Base-by-base conservation (phyloP, 2,329 filamentous ascomycete species). In the Colletotrichum euphorbiae region DNA sequence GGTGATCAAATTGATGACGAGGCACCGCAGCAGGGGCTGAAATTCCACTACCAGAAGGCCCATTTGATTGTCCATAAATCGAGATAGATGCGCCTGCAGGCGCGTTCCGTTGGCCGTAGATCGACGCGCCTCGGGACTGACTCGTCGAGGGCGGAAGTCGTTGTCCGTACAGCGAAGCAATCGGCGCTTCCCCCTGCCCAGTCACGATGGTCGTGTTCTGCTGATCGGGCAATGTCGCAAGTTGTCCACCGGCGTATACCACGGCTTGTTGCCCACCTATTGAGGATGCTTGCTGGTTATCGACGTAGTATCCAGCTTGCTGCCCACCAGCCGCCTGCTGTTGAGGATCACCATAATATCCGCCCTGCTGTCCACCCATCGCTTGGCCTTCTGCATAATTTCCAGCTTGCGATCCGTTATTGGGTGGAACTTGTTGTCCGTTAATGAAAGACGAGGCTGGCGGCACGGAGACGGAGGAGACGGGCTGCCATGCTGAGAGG, bases 1-100 rank as follows among this genome's bases (percentile, higher is more conserved):
- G 65, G 17, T 68, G 65, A 1, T 68, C 65, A 19, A 65, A 68
- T 40, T 68, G 65, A 33, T 68, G 65, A 38, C 60, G 65, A 2
- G 46, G 52, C 40, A 38, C 65, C 6, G 54, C 31, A 6, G 61
- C 9, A 15, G 54, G 19, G 3, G 46, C 28, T 28, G 28, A 28
- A 8, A 28, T 2, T 28, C 28, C n/a, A 8, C 31, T 51, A 8
- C 46, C 61, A 12, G 52, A 17, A 8, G 65, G 17, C 19, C 17
- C 48, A 46, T 19, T 13, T 24, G 42, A 46, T 15, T 60, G 57
- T 17, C 57, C 57, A 21, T 60, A 60, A 5, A 60, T 31, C 7
- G 57, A 60, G 11, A 33, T 28, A n/a, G 51, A 54, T 24, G n/a
- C 51, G 17, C 51, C 17, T 17, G 51, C 19, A 12, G 51, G 51